These are phyloP conservation scores for Xeromyces bisporus DNA, from an alignment of 495 filamentous ascomycete species.

Conservation along the genomic window DNA sequence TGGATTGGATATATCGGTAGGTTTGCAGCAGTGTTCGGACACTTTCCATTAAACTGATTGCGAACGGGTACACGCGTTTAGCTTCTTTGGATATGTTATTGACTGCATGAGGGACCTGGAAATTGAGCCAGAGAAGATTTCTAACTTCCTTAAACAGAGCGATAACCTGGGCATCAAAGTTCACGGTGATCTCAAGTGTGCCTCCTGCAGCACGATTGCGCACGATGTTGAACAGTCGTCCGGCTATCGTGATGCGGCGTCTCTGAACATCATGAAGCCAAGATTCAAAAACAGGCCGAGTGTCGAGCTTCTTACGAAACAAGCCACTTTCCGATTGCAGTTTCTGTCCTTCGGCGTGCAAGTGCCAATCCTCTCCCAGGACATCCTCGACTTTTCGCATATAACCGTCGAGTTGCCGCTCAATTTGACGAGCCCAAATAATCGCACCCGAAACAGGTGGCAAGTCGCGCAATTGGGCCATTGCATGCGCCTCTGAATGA, in stretches of 20 bases:
- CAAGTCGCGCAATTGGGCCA: conserved; percentile 90
- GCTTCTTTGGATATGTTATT: conserved; percentile 95
- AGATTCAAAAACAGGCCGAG: conserved; percentile 77
- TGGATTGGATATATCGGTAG: conserved; percentile 56
- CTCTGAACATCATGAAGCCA: conserved; percentile 83
- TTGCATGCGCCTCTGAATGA: conserved; percentile 89
- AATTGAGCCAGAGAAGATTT: conserved; percentile 86
- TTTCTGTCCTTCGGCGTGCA: conserved; percentile 91
- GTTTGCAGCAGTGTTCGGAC: conserved; percentile 82
- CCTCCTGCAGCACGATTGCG: conserved; percentile 78
- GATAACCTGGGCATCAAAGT: conserved; percentile 94
- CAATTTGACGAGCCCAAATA: conserved; percentile 93
- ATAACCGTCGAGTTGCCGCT: conserved; percentile 81
- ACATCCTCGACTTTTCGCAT: conserved; percentile 98
- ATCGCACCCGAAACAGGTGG: conserved; percentile 93
- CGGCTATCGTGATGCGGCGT: conserved; percentile 75
- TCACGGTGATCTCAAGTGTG: conserved; percentile 70
- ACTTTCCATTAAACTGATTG: conserved; percentile 95
- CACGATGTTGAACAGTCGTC: conserved; percentile 76
- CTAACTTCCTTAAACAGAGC: conserved; percentile 97
- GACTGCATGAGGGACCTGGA: conserved; percentile 78
- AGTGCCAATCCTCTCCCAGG: conserved; percentile 77
- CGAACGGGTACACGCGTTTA: conserved; percentile 91
- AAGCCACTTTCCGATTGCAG: conserved; percentile 71
- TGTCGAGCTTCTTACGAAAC: conserved; percentile 93